Evolutionary conservation across 148 eudicot genomes (phyloP).

Genomic region (Camellia granthamiana): DNA sequence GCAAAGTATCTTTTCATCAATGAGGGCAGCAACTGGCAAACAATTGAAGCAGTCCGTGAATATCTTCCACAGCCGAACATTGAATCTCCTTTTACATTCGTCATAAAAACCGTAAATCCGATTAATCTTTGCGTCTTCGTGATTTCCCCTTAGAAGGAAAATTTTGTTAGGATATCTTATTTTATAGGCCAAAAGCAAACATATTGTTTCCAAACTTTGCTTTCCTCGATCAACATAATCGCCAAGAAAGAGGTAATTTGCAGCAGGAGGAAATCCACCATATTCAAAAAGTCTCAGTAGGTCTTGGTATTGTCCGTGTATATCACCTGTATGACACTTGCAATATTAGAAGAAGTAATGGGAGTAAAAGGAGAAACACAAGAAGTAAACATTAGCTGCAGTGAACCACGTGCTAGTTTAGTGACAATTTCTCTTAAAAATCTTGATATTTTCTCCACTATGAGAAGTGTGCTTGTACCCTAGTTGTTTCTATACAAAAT

Average conservation of each 20-base stretch:
- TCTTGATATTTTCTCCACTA: background rate
- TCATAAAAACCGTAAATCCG: constrained; percentile 87
- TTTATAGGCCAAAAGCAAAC: constrained; percentile 81
- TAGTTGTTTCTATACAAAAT: background rate
- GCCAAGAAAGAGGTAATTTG: constrained; percentile 84
- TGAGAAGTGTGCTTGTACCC: background rate
- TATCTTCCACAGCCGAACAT: constrained; percentile 93
- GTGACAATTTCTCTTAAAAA: background rate
- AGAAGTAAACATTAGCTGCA: background rate
- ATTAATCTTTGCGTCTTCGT: constrained; percentile 91
- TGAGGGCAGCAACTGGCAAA: constrained; percentile 79
- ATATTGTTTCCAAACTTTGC: constrained; percentile 90
- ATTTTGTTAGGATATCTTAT: constrained; percentile 73
- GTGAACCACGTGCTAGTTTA: background rate
- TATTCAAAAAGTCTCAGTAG: constrained; percentile 75
- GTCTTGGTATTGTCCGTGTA: constrained; percentile 91
- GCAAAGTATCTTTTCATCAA: constrained; percentile 79
- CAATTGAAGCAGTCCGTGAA: constrained; percentile 93
- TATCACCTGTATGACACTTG: constrained; percentile 54
- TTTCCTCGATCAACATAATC: constrained; percentile 93
- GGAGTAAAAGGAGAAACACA: background rate
- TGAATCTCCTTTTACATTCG: constrained; percentile 93
- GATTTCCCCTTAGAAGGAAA: constrained; percentile 82
- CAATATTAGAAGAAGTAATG: constrained; percentile 20
- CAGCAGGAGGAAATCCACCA: constrained; percentile 81